Percentiles rank a stretch among this genome's conserved stretches.
Evolutionary conservation across 305 asterid genomes (phyloP).

Genomic region (Solanum hybrid): DNA sequence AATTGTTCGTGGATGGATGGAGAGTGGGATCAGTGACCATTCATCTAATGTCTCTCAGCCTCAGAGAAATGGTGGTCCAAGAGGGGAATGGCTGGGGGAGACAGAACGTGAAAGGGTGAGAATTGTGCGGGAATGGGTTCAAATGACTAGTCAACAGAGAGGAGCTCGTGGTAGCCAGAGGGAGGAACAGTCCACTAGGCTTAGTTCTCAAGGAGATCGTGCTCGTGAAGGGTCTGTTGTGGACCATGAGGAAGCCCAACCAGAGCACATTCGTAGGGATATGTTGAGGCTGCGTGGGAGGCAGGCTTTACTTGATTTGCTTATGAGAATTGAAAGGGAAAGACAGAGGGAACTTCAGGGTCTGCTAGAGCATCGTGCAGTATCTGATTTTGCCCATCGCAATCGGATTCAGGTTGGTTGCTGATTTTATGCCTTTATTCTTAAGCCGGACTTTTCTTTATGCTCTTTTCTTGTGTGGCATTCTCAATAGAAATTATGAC

Average conservation of each 20-base stretch:
- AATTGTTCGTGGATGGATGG: constrained; percentile 98
- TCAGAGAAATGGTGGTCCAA: constrained; percentile 44
- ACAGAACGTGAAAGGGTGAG: constrained; percentile 94
- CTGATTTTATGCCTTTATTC: background rate
- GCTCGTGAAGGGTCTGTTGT: constrained; percentile 38
- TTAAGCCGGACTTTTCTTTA: background rate
- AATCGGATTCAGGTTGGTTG: constrained; percentile 73
- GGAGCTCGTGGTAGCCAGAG: constrained; percentile 47
- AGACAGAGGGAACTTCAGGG: constrained; percentile 81
- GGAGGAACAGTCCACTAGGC: constrained; percentile 36
- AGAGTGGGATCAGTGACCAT: constrained; percentile 62
- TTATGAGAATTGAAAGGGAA: constrained; percentile 73
- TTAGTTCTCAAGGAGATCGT: constrained; percentile 37
- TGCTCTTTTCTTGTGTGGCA: background rate
- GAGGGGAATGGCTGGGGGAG: constrained; percentile 91
- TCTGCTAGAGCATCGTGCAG: constrained; percentile 81
- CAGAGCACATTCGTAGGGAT: constrained; percentile 75
- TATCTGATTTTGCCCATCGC: constrained; percentile 89
- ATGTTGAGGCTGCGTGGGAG: constrained; percentile 80
- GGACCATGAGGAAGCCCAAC: constrained; percentile 64
- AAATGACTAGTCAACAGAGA: constrained; percentile 87
- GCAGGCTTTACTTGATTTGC: constrained; percentile 81
- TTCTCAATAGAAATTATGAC: background rate
- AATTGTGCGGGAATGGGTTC: constrained; percentile 92
- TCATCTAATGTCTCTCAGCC: constrained; percentile 44